Evolutionary conservation across 2,329 filamentous ascomycete genomes (phyloP), one percentile per base, ranked within the genome.

Genomic region (Claviceps spartinae): DNA sequence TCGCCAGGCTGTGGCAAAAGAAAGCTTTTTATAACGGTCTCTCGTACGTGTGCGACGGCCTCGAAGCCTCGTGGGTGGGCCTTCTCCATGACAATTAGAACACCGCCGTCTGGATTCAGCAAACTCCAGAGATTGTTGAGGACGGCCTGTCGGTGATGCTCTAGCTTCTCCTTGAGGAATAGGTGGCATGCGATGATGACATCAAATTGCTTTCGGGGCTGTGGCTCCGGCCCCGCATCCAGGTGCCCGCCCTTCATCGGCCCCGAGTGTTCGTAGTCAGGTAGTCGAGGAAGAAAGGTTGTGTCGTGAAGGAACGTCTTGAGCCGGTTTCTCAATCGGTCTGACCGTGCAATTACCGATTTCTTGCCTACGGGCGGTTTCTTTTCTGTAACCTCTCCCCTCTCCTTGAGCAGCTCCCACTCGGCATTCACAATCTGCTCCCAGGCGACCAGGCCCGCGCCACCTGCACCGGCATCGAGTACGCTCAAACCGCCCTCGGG

Each of bases 31-130:
- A 97, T 73, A 0, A 98, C 72, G 54, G 86, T 81, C 43, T 89
- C 78, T 48, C 93, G 82, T 5, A 90, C 89, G 47, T 85, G 86
- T 11, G 88, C 91, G 42, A 98, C 81, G 14, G 88, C 86, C 65
- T 97, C 93, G 58, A 98, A 98, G 0, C 93, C 93, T 44, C 88
- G 81, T 13, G 89, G 87, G 13, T 95, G 80, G 0, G 89, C 93
- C 66, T 96, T 97, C 65, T 98, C 93, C 22, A 96, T 71, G 3
- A 97, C 69, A 48, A 97, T 79, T 4, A 98, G 74, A 14, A 98
- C 78, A 38, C 93, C 93, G 1, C 91, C 91, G 18, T 90, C 77
- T 1, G 86, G 86, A 50, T 86, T 87, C 4, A 96, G 74, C 49
- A 96, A 74, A 14, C 81, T 83, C 93, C 93, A 98, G 1, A 97